phyloP scores from a whole-genome alignment of 257 asterid species.

The Fraxinus cuspidata region DNA sequence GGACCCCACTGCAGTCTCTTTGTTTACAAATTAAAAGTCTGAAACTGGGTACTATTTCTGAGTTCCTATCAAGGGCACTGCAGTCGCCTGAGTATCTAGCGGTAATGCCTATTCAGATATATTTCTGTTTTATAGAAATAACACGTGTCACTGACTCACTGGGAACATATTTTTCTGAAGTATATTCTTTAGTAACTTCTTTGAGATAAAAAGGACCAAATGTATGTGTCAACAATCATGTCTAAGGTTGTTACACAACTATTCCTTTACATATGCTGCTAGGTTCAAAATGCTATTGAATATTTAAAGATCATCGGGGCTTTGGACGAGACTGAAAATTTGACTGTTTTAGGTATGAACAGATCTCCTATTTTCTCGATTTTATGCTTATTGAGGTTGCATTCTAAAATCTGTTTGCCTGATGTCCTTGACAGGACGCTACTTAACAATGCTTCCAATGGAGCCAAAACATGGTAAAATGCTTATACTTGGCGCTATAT shows the following conservation, averaged over 20 bases:
- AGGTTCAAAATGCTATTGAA: constrained; percentile 95
- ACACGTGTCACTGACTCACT: constrained; percentile 3
- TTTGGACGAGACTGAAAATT: constrained; percentile 79
- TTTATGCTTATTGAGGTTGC: constrained; percentile 26
- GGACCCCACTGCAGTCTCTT: constrained; percentile 95
- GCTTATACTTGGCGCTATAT: constrained; percentile 84
- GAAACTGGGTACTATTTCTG: constrained; percentile 81
- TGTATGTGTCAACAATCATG: constrained; percentile 18
- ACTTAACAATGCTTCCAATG: constrained; percentile 90
- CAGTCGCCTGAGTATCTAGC: constrained; percentile 90
- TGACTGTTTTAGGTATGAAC: constrained; percentile 76
- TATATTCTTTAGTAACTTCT: neutral
- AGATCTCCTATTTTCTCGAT: constrained; percentile 16
- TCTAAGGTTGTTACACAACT: constrained; percentile 19
- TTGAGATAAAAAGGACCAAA: constrained; percentile 17
- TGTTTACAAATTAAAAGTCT: constrained; percentile 94
- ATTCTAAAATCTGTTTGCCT: constrained; percentile 28
- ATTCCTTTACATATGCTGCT: constrained; percentile 19
- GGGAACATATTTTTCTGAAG: constrained; percentile 8
- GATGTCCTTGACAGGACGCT: constrained; percentile 61
- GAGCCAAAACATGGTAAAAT: constrained; percentile 98
- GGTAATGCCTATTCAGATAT: constrained; percentile 50
- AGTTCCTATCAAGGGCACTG: constrained; percentile 81
- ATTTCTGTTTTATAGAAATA: constrained; percentile 25
- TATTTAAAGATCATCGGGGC: constrained; percentile 90